These are phyloP conservation scores for Fusarium austroafricanum DNA, from an alignment of 2,329 filamentous ascomycete genomes.

Conservation along the genomic window DNA sequence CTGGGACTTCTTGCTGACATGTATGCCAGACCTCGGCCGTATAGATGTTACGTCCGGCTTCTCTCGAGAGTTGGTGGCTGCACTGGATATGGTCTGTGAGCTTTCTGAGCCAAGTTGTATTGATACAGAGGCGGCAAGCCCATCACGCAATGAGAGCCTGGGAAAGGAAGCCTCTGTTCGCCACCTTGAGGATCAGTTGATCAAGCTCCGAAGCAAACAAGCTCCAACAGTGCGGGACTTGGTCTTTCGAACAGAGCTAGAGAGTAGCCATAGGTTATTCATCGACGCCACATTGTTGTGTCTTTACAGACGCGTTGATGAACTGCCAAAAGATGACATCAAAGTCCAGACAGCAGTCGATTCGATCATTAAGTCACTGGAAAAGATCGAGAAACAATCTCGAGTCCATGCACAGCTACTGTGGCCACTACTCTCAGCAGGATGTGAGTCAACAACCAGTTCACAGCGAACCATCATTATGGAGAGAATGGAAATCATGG, in stretches of 20 bases:
- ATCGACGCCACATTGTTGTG: constrained; percentile 10
- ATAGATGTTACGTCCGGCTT: constrained; percentile 15
- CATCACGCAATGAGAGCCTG: rapidly evolving
- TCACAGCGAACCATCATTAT: background rate
- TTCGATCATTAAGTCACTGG: background rate
- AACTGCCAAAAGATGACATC: background rate
- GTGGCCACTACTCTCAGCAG: constrained; percentile 16
- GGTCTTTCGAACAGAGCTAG: background rate
- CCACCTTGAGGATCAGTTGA: background rate
- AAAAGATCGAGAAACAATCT: background rate
- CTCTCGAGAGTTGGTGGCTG: background rate
- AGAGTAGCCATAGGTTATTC: background rate
- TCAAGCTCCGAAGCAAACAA: background rate
- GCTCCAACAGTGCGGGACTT: background rate
- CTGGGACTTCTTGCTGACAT: constrained; percentile 1
- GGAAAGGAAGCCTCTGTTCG: too few relatives aligned
- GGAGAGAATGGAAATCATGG: constrained; percentile 12
- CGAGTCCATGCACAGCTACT: constrained; percentile 1
- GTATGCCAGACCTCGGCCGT: constrained; percentile 4
- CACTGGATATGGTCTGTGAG: constrained; percentile 3
- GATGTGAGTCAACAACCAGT: constrained; percentile 7
- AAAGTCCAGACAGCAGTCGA: background rate
- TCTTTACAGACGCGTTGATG: background rate
- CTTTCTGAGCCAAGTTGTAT: background rate
- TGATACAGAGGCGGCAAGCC: background rate